Conservation (phyloP, 1,284 basidiomycete species). For the Vanrija sp. region DNA sequence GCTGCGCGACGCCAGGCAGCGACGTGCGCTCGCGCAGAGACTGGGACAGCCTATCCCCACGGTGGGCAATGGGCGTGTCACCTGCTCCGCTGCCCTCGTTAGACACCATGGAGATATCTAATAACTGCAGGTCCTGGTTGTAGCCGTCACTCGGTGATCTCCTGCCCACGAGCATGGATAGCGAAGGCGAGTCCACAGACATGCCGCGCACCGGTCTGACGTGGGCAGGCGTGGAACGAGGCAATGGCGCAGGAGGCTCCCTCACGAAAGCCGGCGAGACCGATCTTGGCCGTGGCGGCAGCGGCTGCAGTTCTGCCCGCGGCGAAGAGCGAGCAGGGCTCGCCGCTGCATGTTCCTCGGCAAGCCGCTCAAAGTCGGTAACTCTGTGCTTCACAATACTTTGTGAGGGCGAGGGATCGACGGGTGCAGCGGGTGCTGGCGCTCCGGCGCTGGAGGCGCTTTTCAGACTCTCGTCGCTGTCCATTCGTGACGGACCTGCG, state of each 20-base stretch:
- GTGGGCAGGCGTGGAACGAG: no score
- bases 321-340: no score
- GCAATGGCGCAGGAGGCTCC: no score
- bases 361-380: constrained; percentile 3
- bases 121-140: constrained; percentile 2
- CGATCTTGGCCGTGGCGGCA: no score
- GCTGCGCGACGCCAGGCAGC: not conserved
- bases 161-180: constrained; percentile 7
- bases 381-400: not conserved
- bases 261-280: no score
- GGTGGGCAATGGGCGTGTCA: not conserved
- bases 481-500: not conserved
- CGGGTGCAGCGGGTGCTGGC: no score
- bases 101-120: constrained; percentile 8
- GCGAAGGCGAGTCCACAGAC: constrained; percentile 8
- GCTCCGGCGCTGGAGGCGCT: no score
- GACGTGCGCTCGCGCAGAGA: constrained; percentile 1
- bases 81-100: not conserved
- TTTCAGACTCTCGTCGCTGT: not conserved
- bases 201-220: not conserved
- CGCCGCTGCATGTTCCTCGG: not conserved
- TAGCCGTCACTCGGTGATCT: not conserved
- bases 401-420: not conserved
- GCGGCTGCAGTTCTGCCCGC: no score
- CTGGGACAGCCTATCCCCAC: not conserved